Evolutionary conservation across 148 eudicot genomes (phyloP).

Genomic region (Linanthus parryae): DNA sequence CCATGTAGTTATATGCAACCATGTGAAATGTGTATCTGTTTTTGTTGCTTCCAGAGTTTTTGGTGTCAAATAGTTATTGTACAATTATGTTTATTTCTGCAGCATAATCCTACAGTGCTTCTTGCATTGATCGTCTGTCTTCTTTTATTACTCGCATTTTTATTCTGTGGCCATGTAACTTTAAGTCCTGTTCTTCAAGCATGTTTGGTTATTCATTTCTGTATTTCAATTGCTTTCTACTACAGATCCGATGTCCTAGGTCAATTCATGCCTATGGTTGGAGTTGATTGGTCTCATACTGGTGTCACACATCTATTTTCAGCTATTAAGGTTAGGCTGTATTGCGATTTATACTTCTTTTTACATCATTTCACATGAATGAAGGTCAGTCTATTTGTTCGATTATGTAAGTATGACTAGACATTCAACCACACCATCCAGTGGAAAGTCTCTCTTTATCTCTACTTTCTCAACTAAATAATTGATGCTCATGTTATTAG

Average conservation of each 20-base stretch:
- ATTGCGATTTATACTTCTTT: slow-evolving; percentile 1
- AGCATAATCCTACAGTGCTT: neutral
- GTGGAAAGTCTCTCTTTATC: neutral
- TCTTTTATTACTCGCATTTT: neutral
- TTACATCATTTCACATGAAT: no score
- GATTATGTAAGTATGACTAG: neutral
- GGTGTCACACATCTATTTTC: slow-evolving; percentile 96
- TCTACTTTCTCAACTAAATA: neutral
- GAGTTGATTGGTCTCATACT: slow-evolving; percentile 92
- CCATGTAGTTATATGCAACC: no score
- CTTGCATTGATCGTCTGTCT: neutral
- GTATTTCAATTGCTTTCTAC: slow-evolving; percentile 1
- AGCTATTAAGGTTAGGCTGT: slow-evolving; percentile 78
- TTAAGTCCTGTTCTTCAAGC: neutral
- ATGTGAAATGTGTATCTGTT: no score
- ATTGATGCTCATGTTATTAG: neutral
- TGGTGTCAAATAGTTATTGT: no score
- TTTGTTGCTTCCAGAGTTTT: no score
- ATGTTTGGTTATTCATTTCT: slow-evolving; percentile 6
- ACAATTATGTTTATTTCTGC: neutral
- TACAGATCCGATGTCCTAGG: slow-evolving; percentile 96
- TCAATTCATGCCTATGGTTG: slow-evolving; percentile 98
- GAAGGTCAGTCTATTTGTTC: no score
- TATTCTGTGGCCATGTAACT: neutral
- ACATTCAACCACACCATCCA: neutral